Evolutionary conservation across 768 basidiomycete species (phyloP), one percentile per base, ranked within the genome.

Genomic region (Termitomyces bulborhizus): DNA sequence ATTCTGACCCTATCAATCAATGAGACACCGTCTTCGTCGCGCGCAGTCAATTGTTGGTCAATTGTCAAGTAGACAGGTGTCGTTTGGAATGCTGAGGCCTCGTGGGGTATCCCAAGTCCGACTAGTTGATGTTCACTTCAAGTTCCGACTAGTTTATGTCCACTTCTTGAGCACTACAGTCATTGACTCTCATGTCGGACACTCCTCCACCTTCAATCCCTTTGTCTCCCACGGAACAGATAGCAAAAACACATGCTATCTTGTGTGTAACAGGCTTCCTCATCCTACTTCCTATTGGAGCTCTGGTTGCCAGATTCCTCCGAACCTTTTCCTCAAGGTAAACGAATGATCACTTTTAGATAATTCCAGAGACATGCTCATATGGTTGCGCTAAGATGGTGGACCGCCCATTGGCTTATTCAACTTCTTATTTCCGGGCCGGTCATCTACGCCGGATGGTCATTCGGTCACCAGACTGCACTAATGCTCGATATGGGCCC

Each of bases 241-340:
- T 66, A 36, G 71, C 70, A 13, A 72, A 65, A 53, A 75, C 65
- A 31, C 85, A 87, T 65, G 85, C 75, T 24, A 66, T 80, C 37
- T 68, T 85, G 9, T 77, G 75, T 58, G 65, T 76, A 0, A 67
- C 73, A 34, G 84, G 81, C 18, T 63, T 65, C 41, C 67, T 85
- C 46, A 67, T 84, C 48, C 60, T 86, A 16, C 73, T 87, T 8
- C 85, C 84, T 3, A 55, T 80, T 31, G 84, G 85, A n/a, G 75
- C 73, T 11, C 68, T 86, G 57, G 67, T 82, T 42, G 78, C 80
- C 27, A 75, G 84, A 56, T 83, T 77, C 59, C 63, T 73, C 13
- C 73, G 84, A 48, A 84, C 81, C 7, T 78, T 76, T 58, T 78
- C 71, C 26, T 68, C 65, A 39, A 69, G 62, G 74, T 82, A 65